phyloP scores from a whole-genome alignment of 441 rosid species.

The Dalechampia spathulata region DNA sequence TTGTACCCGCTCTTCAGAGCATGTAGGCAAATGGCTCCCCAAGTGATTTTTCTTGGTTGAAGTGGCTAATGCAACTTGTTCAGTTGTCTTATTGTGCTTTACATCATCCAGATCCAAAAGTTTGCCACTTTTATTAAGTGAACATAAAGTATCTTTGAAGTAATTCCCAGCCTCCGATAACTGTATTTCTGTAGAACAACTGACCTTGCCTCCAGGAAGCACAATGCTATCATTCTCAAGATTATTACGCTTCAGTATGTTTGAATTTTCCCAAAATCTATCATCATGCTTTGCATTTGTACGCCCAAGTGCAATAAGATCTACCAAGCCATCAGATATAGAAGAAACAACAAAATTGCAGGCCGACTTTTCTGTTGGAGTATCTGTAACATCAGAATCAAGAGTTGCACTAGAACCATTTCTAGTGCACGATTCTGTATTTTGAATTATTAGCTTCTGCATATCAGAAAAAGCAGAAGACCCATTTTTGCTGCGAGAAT shows the following conservation, averaged over 20 bases:
- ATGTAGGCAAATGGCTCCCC: conserved; percentile 22
- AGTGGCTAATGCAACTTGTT: conserved; percentile 28
- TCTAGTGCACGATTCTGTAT: conserved; percentile 26
- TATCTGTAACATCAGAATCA: conserved; percentile 29
- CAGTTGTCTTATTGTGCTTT: conserved; percentile 24
- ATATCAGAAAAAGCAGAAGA: conserved; percentile 17
- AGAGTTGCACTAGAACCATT: conserved; percentile 24
- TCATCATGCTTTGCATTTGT: conserved; percentile 24
- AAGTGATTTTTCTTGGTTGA: conserved; percentile 29
- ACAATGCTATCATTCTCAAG: conserved; percentile 27
- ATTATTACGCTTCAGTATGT: conserved; percentile 24
- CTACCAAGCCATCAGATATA: conserved; percentile 28
- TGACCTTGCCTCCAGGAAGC: conserved; percentile 21
- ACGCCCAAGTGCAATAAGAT: conserved; percentile 25
- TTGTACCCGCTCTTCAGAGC: conserved; percentile 37
- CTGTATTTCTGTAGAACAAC: conserved; percentile 37
- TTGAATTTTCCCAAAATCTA: conserved; percentile 36
- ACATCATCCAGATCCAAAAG: conserved; percentile 26
- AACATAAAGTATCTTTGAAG: conserved; percentile 20
- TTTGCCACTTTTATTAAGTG: conserved; percentile 26
- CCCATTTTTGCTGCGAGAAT: conserved; percentile 28
- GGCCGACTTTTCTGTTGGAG: conserved; percentile 30
- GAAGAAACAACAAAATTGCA: conserved; percentile 30
- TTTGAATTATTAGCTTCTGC: conserved; percentile 25
- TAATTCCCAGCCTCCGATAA: conserved; percentile 34